These are phyloP conservation scores for Acanthamoeba quina DNA, from an alignment of 208 protist species.

Conservation along the genomic window DNA sequence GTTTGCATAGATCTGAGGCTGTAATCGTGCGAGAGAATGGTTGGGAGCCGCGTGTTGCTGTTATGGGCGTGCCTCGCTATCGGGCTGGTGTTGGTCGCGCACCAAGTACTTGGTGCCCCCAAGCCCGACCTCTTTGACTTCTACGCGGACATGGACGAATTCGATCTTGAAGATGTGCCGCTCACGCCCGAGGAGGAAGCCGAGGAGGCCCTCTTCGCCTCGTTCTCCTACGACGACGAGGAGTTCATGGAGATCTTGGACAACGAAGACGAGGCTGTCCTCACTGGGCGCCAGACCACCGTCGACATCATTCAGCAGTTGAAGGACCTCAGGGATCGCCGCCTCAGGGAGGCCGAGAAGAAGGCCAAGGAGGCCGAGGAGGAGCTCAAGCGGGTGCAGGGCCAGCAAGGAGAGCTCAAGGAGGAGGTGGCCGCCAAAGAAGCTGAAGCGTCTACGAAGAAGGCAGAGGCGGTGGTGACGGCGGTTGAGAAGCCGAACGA, in stretches of 20 bases:
- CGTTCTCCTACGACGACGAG: neutral
- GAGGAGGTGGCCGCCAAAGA: neutral
- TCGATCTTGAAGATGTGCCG: too few species aligned
- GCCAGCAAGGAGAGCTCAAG: neutral
- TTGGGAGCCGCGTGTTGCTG: neutral
- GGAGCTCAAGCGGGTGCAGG: neutral
- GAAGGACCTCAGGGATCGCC: neutral
- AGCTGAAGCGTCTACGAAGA: too few species aligned
- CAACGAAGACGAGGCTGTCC: neutral
- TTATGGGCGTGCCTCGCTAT: neutral
- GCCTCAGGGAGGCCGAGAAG: neutral
- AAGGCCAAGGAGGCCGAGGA: neutral
- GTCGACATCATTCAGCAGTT: neutral
- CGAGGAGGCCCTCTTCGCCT: too few species aligned
- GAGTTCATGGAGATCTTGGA: neutral
- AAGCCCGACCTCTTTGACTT: too few species aligned
- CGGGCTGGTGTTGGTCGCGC: neutral
- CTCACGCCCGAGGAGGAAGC: too few species aligned
- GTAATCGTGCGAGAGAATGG: too few species aligned
- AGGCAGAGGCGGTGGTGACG: neutral
- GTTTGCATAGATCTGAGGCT: too few species aligned
- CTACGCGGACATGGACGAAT: too few species aligned
- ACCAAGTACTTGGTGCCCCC: too few species aligned
- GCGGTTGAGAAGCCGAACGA: neutral
- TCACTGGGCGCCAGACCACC: neutral